Percentiles rank a stretch among this genome's conserved stretches.
phyloP scores from a whole-genome alignment of 2,329 filamentous ascomycete species.

The Mollisia scopiformis region DNA sequence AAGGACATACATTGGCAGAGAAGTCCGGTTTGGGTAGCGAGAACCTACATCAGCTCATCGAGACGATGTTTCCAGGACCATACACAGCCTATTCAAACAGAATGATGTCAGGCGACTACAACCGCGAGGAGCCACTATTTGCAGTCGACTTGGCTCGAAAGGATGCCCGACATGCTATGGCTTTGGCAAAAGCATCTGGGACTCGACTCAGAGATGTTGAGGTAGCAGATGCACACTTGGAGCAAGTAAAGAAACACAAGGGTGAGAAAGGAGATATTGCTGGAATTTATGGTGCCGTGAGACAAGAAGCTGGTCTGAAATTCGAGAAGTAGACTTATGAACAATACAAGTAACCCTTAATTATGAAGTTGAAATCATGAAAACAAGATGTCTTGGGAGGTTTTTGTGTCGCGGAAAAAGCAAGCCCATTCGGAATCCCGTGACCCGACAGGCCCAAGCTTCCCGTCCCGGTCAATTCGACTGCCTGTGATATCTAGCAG shows the following conservation, averaged over 20 bases:
- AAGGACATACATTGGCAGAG: constrained; percentile 79
- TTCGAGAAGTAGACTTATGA: constrained; percentile 62
- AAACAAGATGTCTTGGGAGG: not conserved
- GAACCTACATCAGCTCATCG: constrained; percentile 72
- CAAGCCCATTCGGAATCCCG: not conserved
- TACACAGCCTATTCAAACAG: constrained; percentile 75
- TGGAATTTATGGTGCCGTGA: constrained; percentile 79
- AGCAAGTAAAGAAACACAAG: constrained; percentile 67
- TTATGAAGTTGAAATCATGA: not conserved
- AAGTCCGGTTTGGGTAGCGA: constrained; percentile 75
- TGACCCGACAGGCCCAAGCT: constrained; percentile 1
- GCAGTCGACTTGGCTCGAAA: constrained; percentile 82
- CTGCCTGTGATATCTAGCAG: constrained; percentile 7
- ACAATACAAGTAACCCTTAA: no score
- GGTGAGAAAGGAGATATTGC: constrained; percentile 79
- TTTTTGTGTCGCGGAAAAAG: not conserved
- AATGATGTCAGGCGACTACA: constrained; percentile 76
- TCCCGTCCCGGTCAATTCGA: constrained; percentile 1
- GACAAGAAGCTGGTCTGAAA: constrained; percentile 72
- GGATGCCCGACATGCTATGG: constrained; percentile 75
- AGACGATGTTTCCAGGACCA: constrained; percentile 74
- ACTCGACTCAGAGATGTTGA: constrained; percentile 66
- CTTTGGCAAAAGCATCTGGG: constrained; percentile 65
- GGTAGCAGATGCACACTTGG: constrained; percentile 70
- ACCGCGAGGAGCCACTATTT: constrained; percentile 79